Conservation (phyloP, 2,329 filamentous ascomycete genomes). For the Ascochyta viciae-villosae region DNA sequence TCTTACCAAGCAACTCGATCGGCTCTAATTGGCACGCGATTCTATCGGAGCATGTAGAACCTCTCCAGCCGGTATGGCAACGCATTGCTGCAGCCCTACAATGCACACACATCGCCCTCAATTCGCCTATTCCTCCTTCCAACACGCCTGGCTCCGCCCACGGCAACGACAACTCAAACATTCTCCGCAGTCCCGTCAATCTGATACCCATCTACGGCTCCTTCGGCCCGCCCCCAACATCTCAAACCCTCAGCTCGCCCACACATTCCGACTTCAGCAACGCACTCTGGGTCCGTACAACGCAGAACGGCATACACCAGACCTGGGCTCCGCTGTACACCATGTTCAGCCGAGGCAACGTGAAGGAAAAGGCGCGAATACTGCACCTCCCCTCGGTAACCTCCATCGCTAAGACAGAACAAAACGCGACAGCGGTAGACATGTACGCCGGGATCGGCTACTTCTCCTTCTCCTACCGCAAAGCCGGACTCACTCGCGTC, state of each 20-base stretch:
- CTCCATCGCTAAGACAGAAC: slow-evolving; percentile 19
- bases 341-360: slow-evolving; percentile 93
- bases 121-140: slow-evolving; percentile 60
- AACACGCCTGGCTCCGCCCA: background rate
- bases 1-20: slow-evolving; percentile 53
- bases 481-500: slow-evolving; percentile 71
- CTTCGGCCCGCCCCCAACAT: slow-evolving; percentile 65
- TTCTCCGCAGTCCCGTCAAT: slow-evolving; percentile 74
- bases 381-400: slow-evolving; percentile 55
- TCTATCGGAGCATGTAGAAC: slow-evolving; percentile 27
- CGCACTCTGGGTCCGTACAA: slow-evolving; percentile 80
- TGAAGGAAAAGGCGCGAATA: slow-evolving; percentile 85
- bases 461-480: slow-evolving; percentile 81
- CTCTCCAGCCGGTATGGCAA: slow-evolving; percentile 35
- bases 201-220: slow-evolving; percentile 75
- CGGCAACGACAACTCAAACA: slow-evolving; percentile 58
- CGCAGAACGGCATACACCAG: slow-evolving; percentile 78
- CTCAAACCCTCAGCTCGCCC: slow-evolving; percentile 30
- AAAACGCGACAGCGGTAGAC: slow-evolving; percentile 63
- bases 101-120: slow-evolving; percentile 65
- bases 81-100: slow-evolving; percentile 49
- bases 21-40: slow-evolving; percentile 16
- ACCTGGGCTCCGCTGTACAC: slow-evolving; percentile 89
- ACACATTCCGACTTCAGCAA: slow-evolving; percentile 62
- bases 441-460: slow-evolving; percentile 94